Percentiles rank a stretch among this genome's conserved stretches.
phyloP scores from a whole-genome alignment of 2,329 filamentous ascomycete species.

The Neoarthrinium moseri region DNA sequence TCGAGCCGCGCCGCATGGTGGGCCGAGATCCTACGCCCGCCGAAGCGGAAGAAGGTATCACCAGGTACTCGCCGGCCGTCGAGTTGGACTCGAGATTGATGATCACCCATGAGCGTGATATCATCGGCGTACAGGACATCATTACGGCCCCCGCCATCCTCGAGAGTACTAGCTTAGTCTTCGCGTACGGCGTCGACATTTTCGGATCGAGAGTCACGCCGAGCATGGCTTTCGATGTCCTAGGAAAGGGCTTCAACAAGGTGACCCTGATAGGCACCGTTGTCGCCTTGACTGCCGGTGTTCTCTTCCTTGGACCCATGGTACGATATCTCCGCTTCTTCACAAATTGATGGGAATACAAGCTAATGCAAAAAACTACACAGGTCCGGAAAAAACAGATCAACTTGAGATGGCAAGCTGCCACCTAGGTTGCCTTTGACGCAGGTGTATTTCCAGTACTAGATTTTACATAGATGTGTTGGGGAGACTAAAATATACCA shows the following conservation, averaged over 20 bases:
- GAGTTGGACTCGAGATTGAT: slow-evolving; percentile 82
- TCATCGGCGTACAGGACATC: slow-evolving; percentile 72
- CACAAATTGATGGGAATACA: not conserved
- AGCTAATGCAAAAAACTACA: slow-evolving; percentile 14
- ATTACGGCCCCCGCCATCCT: slow-evolving; percentile 75
- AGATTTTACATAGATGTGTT: too few species aligned
- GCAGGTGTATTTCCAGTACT: too few species aligned
- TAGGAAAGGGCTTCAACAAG: slow-evolving; percentile 94
- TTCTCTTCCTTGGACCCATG: slow-evolving; percentile 78
- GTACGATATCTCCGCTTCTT: slow-evolving; percentile 53
- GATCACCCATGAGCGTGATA: slow-evolving; percentile 78
- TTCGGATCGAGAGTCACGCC: slow-evolving; percentile 87
- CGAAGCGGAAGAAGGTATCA: slow-evolving; percentile 81
- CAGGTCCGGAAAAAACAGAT: slow-evolving; percentile 50
- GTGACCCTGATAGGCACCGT: slow-evolving; percentile 82
- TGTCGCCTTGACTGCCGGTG: slow-evolving; percentile 72
- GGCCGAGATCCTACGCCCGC: slow-evolving; percentile 77
- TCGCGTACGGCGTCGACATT: slow-evolving; percentile 85
- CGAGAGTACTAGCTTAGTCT: slow-evolving; percentile 88
- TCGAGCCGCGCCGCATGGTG: slow-evolving; percentile 85
- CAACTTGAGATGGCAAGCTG: slow-evolving; percentile 33
- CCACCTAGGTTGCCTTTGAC: too few species aligned
- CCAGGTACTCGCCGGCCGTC: slow-evolving; percentile 71
- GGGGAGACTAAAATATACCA: too few species aligned
- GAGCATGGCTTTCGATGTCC: slow-evolving; percentile 85